Evolutionary conservation across 441 rosid species (phyloP), one percentile per base, ranked within the genome.

Genomic region (Pelargonium citronellum): DNA sequence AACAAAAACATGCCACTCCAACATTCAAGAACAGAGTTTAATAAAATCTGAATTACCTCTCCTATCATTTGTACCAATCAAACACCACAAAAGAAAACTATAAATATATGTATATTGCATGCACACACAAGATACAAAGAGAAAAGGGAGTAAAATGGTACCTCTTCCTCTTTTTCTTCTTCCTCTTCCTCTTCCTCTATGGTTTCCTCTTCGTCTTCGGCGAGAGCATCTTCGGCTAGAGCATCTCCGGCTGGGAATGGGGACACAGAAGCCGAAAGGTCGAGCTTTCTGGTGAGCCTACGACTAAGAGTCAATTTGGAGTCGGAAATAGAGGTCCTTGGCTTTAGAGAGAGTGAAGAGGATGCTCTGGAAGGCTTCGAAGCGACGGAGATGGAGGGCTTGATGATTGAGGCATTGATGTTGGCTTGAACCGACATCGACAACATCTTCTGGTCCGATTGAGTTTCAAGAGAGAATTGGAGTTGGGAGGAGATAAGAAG

Each of bases 361-460:
- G 43, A 6, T 39, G 43, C 7, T 51, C 17, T 51, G 58, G 5
- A 51, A 20, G 58, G 58, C 58, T 51, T 51, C 19, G 5, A n/a
- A n/a, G 19, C 17, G 16, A n/a, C 58, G 58, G 17, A 12, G 58
- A 12, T 51, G 16, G 58, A 51, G 58, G 16, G 12, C 1, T 12
- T 15, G 17, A 5, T 12, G 19, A 51, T 5, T 5, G 58, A 51
- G 58, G 58, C 17, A n/a, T 51, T 51, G 7, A n/a, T 5, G 17
- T n/a, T 12, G 58, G 58, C 58, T 51, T 51, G 58, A 51, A 51
- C 16, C 58, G 58, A 51, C 58, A 51, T 51, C 4, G 58, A 51
- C 58, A 5, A 5, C 58, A 51, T 51, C 58, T 51, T 51, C 17
- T 12, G 58, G 5, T 51, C 7, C 17, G n/a, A 5, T 0, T 13